Evolutionary conservation across 257 asterid genomes (phyloP).

Genomic region (Eucommia ulmoides): DNA sequence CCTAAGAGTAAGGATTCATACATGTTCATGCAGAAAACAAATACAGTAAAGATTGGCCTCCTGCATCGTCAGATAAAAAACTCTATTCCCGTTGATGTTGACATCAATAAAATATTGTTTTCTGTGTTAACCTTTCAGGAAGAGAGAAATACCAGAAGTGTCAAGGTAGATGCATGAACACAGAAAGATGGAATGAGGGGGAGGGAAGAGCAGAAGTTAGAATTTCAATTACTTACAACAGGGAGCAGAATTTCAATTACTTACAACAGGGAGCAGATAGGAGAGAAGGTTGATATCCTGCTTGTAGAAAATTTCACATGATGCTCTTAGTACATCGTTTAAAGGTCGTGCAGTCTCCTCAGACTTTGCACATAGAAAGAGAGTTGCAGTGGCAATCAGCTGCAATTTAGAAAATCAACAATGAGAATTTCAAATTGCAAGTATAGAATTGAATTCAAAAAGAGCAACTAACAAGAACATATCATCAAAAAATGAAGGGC

Average conservation of each 20-base stretch:
- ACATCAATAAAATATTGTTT: too few relatives aligned
- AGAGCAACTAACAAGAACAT: not conserved
- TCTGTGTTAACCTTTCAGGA: too few relatives aligned
- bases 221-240: not conserved
- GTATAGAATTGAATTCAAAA: not conserved
- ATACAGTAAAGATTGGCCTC: too few relatives aligned
- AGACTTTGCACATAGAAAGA: constrained; percentile 84
- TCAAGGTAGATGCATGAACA: not conserved
- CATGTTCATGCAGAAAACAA: too few relatives aligned
- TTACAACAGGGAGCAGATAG: constrained; percentile 60
- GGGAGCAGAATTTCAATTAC: constrained; percentile 12
- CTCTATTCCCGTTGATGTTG: too few relatives aligned
- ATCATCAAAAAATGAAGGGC: not conserved
- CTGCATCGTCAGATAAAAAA: too few relatives aligned
- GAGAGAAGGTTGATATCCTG: constrained; percentile 63
- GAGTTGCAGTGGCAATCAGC: constrained; percentile 90
- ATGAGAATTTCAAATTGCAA: not conserved
- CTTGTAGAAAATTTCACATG: constrained; percentile 70
- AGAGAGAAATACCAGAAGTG: not conserved
- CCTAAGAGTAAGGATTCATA: too few relatives aligned
- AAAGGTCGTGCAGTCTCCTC: constrained; percentile 91
- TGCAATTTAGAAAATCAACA: constrained; percentile 24
- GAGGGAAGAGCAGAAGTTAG: not conserved
- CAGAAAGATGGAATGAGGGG: not conserved
- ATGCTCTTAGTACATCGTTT: constrained; percentile 54